Evolutionary conservation across 2,329 filamentous ascomycete genomes (phyloP), one percentile per base, ranked within the genome.

Genomic region (Penicillium occitanis): DNA sequence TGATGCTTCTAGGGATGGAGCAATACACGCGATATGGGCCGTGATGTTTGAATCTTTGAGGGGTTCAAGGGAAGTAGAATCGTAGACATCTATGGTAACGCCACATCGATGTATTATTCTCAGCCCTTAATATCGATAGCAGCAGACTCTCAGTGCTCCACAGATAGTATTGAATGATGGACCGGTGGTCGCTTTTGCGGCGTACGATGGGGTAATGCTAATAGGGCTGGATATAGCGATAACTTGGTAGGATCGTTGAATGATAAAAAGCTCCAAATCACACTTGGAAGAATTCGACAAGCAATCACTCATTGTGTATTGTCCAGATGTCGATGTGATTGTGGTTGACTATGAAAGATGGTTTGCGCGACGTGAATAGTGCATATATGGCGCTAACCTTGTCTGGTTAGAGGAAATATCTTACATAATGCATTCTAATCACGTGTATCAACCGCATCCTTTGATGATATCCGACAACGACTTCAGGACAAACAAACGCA

Each of bases 361-460:
- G 2, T 13, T 50, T 28, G 22, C 14, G 46, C 4, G 48, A 25
- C 6, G 3, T 7, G 30, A 30, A 4, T 8, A n/a, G 6, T 11
- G 28, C n/a, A 11, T 53, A 13, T 35, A 22, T 14, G 51, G 30
- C 4, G 19, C 53, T 57, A 57, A 22, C 17, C n/a, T 33, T 6
- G 1, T 50, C 11, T 13, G 19, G 46, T 42, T 37, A 40, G 33
- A 40, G 19, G 1, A 8, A 0, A 7, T 17, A 30, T 30, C 22
- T 57, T 57, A 57, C 33, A 22, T 57, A 57, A 57, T 57, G 17
- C n/a, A 22, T 17, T 13, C n/a, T 25, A 37, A 25, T 57, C 53
- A 57, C 53, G 53, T 57, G 53, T 40, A 37, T 40, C 53, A 57
- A 57, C 53, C 33, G n/a, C 53, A 37, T 57, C 53, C 51, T 57